Conservation (phyloP, 192 early-diverging fungal species). For the Mortierella alpina region DNA sequence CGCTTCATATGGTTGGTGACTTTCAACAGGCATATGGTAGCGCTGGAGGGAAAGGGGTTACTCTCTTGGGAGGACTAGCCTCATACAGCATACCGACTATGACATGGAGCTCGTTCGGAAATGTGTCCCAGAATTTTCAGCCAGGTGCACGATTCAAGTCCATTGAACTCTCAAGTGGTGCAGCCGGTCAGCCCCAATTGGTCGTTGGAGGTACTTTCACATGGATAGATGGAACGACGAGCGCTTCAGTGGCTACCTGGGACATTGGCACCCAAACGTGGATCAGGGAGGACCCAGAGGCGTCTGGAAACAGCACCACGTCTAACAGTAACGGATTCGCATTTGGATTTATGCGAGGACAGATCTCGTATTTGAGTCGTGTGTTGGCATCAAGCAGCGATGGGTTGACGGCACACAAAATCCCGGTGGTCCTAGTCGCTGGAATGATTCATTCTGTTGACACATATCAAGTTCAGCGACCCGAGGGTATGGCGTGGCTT, state of each 20-base stretch:
- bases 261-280: slow-evolving; percentile 22
- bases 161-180: slow-evolving; percentile 16
- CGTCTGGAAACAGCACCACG: not conserved
- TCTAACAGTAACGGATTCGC: not conserved
- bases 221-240: not conserved
- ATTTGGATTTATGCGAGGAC: slow-evolving; percentile 26
- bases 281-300: slow-evolving; percentile 2
- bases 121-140: slow-evolving; percentile 15
- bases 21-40: slow-evolving; percentile 24
- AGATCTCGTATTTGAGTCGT: slow-evolving; percentile 38
- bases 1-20: slow-evolving; percentile 47
- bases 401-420: not conserved
- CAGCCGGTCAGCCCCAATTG: slow-evolving; percentile 22
- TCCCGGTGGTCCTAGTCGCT: slow-evolving; percentile 22
- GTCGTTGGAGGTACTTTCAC: slow-evolving; percentile 18
- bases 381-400: slow-evolving; percentile 19
- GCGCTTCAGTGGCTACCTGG: slow-evolving; percentile 18
- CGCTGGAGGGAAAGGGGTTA: not conserved
- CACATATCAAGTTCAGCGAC: slow-evolving; percentile 17
- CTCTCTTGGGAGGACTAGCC: slow-evolving; percentile 18
- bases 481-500: slow-evolving; percentile 40
- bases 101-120: slow-evolving; percentile 31
- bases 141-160: slow-evolving; percentile 15
- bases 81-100: slow-evolving; percentile 6
- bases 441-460: slow-evolving; percentile 36